These are phyloP conservation scores for Microbotryum violaceum DNA, from an alignment of 1,284 basidiomycete genomes.

Conservation along the genomic window DNA sequence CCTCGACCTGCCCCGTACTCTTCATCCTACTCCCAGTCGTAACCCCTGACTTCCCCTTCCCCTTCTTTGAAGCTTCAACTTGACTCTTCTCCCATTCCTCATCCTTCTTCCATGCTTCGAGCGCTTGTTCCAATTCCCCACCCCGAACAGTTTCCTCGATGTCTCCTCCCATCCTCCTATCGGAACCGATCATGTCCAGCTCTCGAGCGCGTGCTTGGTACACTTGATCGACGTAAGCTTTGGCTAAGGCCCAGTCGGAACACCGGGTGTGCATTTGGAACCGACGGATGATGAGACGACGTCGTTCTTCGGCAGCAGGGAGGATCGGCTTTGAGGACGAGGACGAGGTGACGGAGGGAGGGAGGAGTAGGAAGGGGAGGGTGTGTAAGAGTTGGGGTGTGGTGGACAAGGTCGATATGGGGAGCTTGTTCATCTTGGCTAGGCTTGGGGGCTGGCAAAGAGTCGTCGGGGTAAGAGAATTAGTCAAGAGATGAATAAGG, in stretches of 20 bases:
- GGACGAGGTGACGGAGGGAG: conserved; percentile 40
- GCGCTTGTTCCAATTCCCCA: conserved; percentile 27
- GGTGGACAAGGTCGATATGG: conserved; percentile 56
- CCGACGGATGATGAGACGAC: conserved; percentile 20
- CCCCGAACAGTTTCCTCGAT: conserved; percentile 5
- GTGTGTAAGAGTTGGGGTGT: conserved; percentile 68
- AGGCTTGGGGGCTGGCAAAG: conserved; percentile 50
- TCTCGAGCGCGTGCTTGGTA: conserved; percentile 14
- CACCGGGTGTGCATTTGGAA: conserved; percentile 24
- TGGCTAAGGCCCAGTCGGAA: conserved; percentile 21
- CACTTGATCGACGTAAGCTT: conserved; percentile 19
- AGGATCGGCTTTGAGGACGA: conserved; percentile 14
- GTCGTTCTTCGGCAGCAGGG: conserved; percentile 12
- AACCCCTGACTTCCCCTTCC: conserved; percentile 9
- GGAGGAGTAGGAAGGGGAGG: conserved; percentile 52
- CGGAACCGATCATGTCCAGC: conserved; percentile 7
- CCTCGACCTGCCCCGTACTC: conserved; percentile 14
- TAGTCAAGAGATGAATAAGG: background rate
- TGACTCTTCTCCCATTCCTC: conserved; percentile 27
- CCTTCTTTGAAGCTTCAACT: conserved; percentile 1
- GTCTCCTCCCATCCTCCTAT: conserved; percentile 5
- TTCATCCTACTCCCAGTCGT: conserved; percentile 6
- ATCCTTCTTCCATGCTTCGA: conserved; percentile 12
- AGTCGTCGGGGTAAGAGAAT: background rate
- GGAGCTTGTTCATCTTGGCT: conserved; percentile 58